Evolutionary conservation across 192 early-diverging fungal species (phyloP), one percentile per base, ranked within the genome.

Genomic region (Coemansia sp.): DNA sequence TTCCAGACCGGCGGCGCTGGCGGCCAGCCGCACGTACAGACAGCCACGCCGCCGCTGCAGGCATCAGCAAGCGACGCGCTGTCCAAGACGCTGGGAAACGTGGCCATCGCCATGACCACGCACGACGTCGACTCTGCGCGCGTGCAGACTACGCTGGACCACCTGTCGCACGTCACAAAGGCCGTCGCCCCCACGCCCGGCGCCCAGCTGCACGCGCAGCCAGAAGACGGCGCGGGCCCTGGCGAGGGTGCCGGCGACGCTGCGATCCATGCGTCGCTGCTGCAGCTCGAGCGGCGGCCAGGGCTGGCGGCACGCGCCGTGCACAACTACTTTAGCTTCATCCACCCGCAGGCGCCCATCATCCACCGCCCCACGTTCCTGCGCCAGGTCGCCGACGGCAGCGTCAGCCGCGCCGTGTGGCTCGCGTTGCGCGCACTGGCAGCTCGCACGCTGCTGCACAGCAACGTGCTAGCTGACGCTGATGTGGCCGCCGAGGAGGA

Each of bases 281-380:
- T 80, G 40, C 77, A 34, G 45, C 55, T 72, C 8, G 77, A 80
- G 66, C 68, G 77, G 17, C 72, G 66, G 10, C 36, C 51, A 7
- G 77, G 67, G 49, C 62, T 72, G 28, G 64, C 72, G 7, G 66
- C 50, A 18, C 63, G 59, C 1, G 65, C 72, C 11, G 69, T 83
- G 28, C 71, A 75, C 60, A 73, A 71, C 56, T 83, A 83, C 56
- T 83, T 83, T 63, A 62, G 75, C 62, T 77, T 69, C 48, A 64
- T 83, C 48, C 81, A 83, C 63, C 81, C 68, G 42, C 81, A 83
- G 62, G 66, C 63, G 48, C 81, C 81, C 7, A 77, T 77, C 61
- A 73, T 83, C 49, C 81, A 83, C 81, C 70, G 70, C 40, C 72
- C 75, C n/a, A 69, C 72, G 25, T 83, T 83, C 45, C 61, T 83